Evolutionary conservation across 2,329 filamentous ascomycete genomes (phyloP), one percentile per base, ranked within the genome.

Genomic region (Botrytis byssoidea): DNA sequence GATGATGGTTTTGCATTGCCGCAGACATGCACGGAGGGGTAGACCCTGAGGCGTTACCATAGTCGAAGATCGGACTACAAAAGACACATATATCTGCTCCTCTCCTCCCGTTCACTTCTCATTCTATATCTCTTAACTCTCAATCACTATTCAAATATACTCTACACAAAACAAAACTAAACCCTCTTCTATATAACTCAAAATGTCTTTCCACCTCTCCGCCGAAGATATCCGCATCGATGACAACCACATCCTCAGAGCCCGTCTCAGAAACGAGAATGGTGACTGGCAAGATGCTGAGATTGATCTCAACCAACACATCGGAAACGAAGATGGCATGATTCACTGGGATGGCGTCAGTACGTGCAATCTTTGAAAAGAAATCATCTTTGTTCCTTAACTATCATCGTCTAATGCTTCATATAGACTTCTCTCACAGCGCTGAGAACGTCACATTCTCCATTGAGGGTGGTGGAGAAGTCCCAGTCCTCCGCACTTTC

Each of bases 271-370:
- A 57, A 83, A 84, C 46, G 67, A 79, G 1, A 82, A 86, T 0
- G 87, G 87, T 57, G 82, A 88, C 29, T 71, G 73, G 1, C 74
- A 82, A 2, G 74, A 80, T 10, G 81, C 83, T 55, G 84, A 90
- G 77, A 76, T 90, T 76, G 90, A 90, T 82, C 84, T 90, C 9
- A 80, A 84, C 4, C 87, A 89, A 84, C 83, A 86, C 74, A 83
- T 90, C 71, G 80, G 81, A 74, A 90, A 90, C 81, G 77, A 85
- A 32, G 79, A 87, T 76, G 88, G 88, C n/a, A 65, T 74, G 9
- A 78, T 84, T 60, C 64, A 77, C 10, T 85, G 84, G 84, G 83
- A 79, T 37, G 82, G 82, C 20, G 59, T 74, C 1, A 29, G 63
- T 72, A 72, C n/a, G 71, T 71, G 37, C 46, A 37, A 25, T 20